Evolutionary conservation across 1,284 basidiomycete species (phyloP).

Genomic region (Apiotrichum domesticum): DNA sequence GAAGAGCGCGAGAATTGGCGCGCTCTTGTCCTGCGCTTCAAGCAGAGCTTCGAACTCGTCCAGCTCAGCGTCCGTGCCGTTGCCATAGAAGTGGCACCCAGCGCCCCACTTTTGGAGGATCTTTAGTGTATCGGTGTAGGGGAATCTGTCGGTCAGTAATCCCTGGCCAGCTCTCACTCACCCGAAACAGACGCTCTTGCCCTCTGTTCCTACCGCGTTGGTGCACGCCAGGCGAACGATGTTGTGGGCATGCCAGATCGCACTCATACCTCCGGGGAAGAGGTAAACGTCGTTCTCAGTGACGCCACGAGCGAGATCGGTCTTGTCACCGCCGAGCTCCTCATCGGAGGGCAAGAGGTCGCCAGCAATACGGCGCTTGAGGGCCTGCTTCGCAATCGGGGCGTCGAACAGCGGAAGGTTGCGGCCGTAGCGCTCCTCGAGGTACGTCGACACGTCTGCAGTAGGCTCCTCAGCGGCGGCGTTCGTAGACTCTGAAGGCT

Average conservation of each 20-base stretch:
- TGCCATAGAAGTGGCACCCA: slow-evolving; percentile 84
- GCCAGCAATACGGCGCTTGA: slow-evolving; percentile 83
- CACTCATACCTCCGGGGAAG: slow-evolving; percentile 82
- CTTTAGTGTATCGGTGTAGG: slow-evolving; percentile 97
- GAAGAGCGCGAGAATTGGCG: slow-evolving; percentile 50
- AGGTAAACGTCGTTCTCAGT: slow-evolving; percentile 83
- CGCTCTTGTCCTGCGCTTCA: slow-evolving; percentile 34
- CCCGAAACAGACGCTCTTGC: slow-evolving; percentile 89
- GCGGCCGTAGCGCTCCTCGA: slow-evolving; percentile 94
- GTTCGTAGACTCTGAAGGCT: not conserved
- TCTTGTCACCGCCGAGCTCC: slow-evolving; percentile 13
- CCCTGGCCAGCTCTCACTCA: not conserved
- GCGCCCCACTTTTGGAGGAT: slow-evolving; percentile 95
- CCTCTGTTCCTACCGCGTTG: slow-evolving; percentile 44
- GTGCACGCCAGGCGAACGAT: slow-evolving; percentile 54
- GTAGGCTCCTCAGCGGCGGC: slow-evolving; percentile 42
- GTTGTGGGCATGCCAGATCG: slow-evolving; percentile 87
- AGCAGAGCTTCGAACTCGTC: slow-evolving; percentile 65
- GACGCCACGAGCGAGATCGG: slow-evolving; percentile 48
- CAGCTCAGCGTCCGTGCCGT: slow-evolving; percentile 71
- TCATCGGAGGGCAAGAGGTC: slow-evolving; percentile 63
- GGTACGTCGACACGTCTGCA: slow-evolving; percentile 52
- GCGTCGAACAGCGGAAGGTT: slow-evolving; percentile 75
- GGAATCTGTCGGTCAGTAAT: slow-evolving; percentile 52
- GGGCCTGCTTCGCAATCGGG: slow-evolving; percentile 71